Base-by-base conservation (phyloP, 345 rosid genomes). In the Limnanthes douglasii region DNA sequence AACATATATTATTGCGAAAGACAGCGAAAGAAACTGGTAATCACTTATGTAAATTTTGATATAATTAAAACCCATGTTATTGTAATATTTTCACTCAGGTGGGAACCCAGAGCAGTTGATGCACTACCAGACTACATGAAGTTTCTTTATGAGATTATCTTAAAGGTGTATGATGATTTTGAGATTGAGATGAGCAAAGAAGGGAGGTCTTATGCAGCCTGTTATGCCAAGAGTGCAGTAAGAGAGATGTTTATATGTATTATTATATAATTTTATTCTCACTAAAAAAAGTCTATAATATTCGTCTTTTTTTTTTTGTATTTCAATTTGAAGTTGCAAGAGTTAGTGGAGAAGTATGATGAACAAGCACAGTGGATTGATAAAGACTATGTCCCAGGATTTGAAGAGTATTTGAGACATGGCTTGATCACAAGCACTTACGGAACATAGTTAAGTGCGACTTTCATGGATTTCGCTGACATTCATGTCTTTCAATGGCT, bases 341-440 rank as follows among this genome's bases (percentile, higher is more conserved):
- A 5, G 22, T 21, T 41, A 16, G 27, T 9, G 1, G 37, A 36
- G 9, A 48, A 28, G 37, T 52, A 29, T 21, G 36, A 27, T 48
- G 15, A 17, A 52, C 50, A 52, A 8, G 51, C 57, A 17, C 37
- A 31, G 12, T 52, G 57, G 51, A 37, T 36, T 26, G 23, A 31
- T 15, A 14, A 37, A 5, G 18, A 52, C 4, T 44, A 52, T 29
- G 18, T 11, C 9, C 50, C 57, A 2, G 38, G 16, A 21, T 52
- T 52, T 37, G 57, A 52, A 1, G 57, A 52, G 38, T 44, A 52
- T 35, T 35, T 21, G 18, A 44, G 31, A 21, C 42, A 43, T 43
- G 39, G 32, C 7, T 4, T 28, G 1, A 0, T 17, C 38, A 5
- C 50, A 21, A 18, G 36, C 4, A 28, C 7, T 29, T 35, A 43